These are phyloP conservation scores for Blastocystis hominis DNA, from an alignment of 352 stramenopile species.

Conservation along the genomic window DNA sequence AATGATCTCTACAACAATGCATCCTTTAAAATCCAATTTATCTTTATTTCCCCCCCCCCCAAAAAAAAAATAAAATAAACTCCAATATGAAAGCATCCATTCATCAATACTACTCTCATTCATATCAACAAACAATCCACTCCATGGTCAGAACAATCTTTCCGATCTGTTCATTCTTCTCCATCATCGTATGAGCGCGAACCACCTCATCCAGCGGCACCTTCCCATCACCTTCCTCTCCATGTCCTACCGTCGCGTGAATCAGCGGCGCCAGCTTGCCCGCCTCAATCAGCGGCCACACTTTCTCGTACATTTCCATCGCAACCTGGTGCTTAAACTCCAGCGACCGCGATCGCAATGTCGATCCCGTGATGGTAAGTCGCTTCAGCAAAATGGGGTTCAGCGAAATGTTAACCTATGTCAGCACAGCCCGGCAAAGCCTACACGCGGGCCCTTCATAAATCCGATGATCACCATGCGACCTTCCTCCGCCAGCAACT, in stretches of 20 bases:
- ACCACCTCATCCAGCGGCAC: conserved; percentile 58
- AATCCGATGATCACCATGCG: conserved; percentile 63
- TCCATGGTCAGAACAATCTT: conserved; percentile 59
- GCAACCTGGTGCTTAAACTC: conserved; percentile 60
- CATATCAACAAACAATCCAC: neutral
- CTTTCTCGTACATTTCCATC: conserved; percentile 43
- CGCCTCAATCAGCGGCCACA: conserved; percentile 60
- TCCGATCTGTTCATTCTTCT: conserved; percentile 60
- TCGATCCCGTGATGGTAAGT: conserved; percentile 63
- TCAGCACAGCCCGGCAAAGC: conserved; percentile 28
- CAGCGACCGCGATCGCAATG: conserved; percentile 58
- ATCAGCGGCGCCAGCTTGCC: conserved; percentile 57
- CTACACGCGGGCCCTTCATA: conserved; percentile 56
- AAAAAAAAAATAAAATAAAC: neutral
- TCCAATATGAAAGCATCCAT: no score
- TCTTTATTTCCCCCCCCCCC: neutral
- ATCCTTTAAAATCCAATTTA: neutral
- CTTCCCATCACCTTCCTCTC: neutral
- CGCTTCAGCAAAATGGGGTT: conserved; percentile 62
- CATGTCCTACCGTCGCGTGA: conserved; percentile 18
- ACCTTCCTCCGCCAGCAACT: conserved; percentile 60
- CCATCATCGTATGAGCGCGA: conserved; percentile 59
- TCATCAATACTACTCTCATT: neutral
- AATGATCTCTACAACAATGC: neutral
- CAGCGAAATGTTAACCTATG: conserved; percentile 59